Evolutionary conservation across 768 basidiomycete genomes (phyloP), one percentile per base, ranked within the genome.

Genomic region (Boletus tomentosulus): DNA sequence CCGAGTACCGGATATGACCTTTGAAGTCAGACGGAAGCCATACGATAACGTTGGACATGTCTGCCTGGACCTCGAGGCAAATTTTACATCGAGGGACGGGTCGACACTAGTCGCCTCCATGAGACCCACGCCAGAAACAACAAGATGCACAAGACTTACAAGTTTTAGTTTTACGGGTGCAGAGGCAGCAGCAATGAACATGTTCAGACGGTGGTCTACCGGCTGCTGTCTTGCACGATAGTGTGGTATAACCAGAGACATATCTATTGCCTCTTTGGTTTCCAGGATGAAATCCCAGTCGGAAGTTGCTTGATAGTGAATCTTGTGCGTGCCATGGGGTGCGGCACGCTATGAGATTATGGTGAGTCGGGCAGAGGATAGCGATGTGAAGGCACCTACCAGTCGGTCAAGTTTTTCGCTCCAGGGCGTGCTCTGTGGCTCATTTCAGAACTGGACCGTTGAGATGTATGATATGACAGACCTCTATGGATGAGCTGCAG

Each of bases 21-120:
- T 74, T 80, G 71, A 90, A 90, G 63, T 91, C 87, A 34, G 87
- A 89, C 13, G 89, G 89, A 19, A 91, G 74, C 82, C 84, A 90
- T 54, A 90, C 69, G 6, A 83, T 88, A 30, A 90, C 78, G 61
- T 87, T 80, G 38, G 89, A 85, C n/a, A 74, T 70, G n/a, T 76
- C 72, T 16, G 81, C 84, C 57, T 77, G 78, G 34, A 91, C 73
- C 66, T 87, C 82, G 46, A 90, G 77, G 66, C 80, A 80, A 59
- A 85, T 83, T 64, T 76, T 77, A 34, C 76, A 77, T 53, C 78
- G 80, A 50, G 74, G 71, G 27, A 76, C 70, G 37, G 76, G 77
- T 56, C 84, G 82, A 65, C 83, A 85, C 85, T 85, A 65, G n/a
- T 15, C 28, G 31, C 15, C 16, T 33, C 12, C 39, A 35, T 58